A percentile compares a stretch with the other conserved stretches of the same genome.
phyloP scores from a whole-genome alignment of 495 filamentous ascomycete genomes.

The Podospora didyma region DNA sequence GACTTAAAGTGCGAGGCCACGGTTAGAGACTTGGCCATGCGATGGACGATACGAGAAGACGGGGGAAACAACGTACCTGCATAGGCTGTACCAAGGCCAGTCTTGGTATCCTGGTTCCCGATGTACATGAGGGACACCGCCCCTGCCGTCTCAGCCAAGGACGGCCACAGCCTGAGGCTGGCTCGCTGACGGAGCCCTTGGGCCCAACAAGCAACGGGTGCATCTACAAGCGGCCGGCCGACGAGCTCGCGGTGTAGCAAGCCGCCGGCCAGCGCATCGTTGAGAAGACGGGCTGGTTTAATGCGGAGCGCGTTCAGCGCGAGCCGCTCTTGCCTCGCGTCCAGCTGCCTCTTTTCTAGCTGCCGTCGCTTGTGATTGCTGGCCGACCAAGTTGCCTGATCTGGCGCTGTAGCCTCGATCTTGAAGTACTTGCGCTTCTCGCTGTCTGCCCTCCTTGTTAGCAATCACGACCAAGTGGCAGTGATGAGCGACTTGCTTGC shows the following conservation, averaged over 20 bases:
- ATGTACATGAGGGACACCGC: slow-evolving; percentile 22
- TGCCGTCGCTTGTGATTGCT: slow-evolving; percentile 36
- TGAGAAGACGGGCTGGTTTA: slow-evolving; percentile 6
- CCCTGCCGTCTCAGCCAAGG: not conserved
- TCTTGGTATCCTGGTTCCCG: slow-evolving; percentile 11
- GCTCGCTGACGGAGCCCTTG: slow-evolving; percentile 20
- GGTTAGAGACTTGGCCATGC: too few relatives aligned
- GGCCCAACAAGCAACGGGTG: slow-evolving; percentile 5
- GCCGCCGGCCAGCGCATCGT: slow-evolving; percentile 9
- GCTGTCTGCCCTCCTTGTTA: slow-evolving; percentile 25
- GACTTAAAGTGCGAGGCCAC: too few relatives aligned
- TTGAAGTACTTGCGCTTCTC: slow-evolving; percentile 47
- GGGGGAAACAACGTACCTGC: slow-evolving; percentile 21
- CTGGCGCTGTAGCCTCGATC: slow-evolving; percentile 34
- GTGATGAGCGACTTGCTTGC: not conserved
- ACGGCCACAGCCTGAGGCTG: slow-evolving; percentile 1
- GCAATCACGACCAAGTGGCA: too few relatives aligned
- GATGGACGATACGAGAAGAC: not conserved
- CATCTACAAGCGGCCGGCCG: not conserved
- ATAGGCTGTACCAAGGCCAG: slow-evolving; percentile 26
- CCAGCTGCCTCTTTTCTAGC: slow-evolving; percentile 13
- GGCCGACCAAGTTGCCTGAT: slow-evolving; percentile 29
- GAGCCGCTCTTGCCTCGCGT: not conserved
- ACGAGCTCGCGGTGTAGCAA: slow-evolving; percentile 15
- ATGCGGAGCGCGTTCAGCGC: slow-evolving; percentile 17